These are phyloP conservation scores for Aspergillus nomiae DNA, from an alignment of 2,329 filamentous ascomycete species.

Conservation along the genomic window DNA sequence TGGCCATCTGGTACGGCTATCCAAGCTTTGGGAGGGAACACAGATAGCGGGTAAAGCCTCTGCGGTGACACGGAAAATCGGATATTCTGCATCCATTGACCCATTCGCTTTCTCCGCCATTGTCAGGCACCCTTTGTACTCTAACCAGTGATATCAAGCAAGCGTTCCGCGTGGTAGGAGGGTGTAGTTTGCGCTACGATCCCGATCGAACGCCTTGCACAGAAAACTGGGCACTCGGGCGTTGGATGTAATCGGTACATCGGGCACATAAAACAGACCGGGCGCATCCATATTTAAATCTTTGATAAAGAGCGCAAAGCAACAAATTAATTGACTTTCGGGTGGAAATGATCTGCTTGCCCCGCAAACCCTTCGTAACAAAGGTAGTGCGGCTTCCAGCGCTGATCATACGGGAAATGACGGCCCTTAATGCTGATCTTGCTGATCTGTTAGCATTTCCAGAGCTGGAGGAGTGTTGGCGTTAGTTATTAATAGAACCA, in stretches of 20 bases:
- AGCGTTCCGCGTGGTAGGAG: neutral
- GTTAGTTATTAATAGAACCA: neutral
- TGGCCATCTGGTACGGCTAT: too few relatives aligned
- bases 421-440: neutral
- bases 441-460: neutral
- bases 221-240: neutral
- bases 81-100: neutral
- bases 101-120: neutral
- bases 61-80: too few relatives aligned
- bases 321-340: neutral
- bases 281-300: neutral
- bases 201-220: too few relatives aligned
- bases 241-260: neutral
- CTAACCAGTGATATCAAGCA: too few relatives aligned
- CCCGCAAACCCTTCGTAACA: neutral
- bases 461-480: neutral
- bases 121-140: neutral
- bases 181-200: neutral
- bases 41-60: too few relatives aligned
- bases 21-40: too few relatives aligned
- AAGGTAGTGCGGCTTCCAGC: neutral
- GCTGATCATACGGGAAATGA: neutral
- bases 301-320: neutral
- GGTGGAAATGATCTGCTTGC: neutral
- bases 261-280: too few relatives aligned